Evolutionary conservation across 768 basidiomycete genomes (phyloP), one percentile per base, ranked within the genome.

Genomic region (Kwoniella sp.): DNA sequence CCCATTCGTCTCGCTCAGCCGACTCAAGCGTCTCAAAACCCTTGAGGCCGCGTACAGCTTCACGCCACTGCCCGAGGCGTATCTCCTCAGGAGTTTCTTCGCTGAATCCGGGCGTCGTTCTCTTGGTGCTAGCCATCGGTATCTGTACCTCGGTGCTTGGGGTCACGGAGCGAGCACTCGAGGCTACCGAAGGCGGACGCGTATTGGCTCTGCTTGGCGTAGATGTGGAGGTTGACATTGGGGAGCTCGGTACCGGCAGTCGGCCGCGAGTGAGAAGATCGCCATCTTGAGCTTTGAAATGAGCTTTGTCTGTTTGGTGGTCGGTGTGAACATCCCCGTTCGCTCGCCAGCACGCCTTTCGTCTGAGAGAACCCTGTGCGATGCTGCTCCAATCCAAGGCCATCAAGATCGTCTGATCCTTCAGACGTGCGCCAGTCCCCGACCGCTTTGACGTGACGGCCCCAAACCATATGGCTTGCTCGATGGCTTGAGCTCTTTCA

Each of bases 371-470:
- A 9, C 59, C 59, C 22, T 28, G 14, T 2, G 50, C 45, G 52
- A 56, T 61, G 9, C 17, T 36, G 17, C 32, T 38, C 67, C 63
- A 69, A 40, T 69, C 63, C n/a, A n/a, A n/a, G n/a, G n/a, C n/a
- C n/a, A n/a, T n/a, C n/a, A n/a, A n/a, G n/a, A n/a, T n/a, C n/a
- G n/a, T n/a, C n/a, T n/a, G n/a, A n/a, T n/a, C n/a, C n/a, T n/a
- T n/a, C n/a, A n/a, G n/a, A n/a, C n/a, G n/a, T n/a, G n/a, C n/a
- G n/a, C n/a, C n/a, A n/a, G n/a, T n/a, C n/a, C n/a, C n/a, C n/a
- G n/a, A n/a, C n/a, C n/a, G n/a, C n/a, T n/a, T n/a, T n/a, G n/a
- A n/a, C n/a, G n/a, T n/a, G n/a, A n/a, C n/a, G n/a, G n/a, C n/a
- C n/a, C 56, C 59, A 14, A 42, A 38, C 62, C 62, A 65, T 34